phyloP scores from a whole-genome alignment of 78 protist species.

The Acrasis kona region DNA sequence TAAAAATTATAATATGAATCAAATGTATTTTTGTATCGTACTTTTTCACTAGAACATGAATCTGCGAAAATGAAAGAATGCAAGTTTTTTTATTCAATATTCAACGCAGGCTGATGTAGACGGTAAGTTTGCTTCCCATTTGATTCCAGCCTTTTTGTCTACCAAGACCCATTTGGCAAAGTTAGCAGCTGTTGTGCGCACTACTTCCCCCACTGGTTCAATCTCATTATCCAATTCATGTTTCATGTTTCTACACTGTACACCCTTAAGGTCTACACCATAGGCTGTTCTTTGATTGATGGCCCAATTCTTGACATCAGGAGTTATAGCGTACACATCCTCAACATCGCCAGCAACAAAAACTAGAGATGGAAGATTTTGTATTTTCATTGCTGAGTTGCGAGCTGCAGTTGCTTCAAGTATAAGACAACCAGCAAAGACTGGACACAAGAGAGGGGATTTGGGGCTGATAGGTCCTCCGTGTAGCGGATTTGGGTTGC shows the following conservation, averaged over 20 bases:
- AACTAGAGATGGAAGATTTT: too few species aligned
- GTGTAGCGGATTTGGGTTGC: neutral
- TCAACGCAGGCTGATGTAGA: too few species aligned
- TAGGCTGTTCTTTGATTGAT: neutral
- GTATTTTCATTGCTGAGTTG: neutral
- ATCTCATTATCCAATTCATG: neutral
- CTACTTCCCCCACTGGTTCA: neutral
- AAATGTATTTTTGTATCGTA: too few species aligned
- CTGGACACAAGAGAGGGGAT: neutral
- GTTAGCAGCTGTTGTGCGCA: neutral
- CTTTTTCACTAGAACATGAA: too few species aligned
- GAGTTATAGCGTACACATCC: neutral
- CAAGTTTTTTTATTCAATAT: too few species aligned
- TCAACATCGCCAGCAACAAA: neutral
- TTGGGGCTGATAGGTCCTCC: neutral
- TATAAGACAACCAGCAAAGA: neutral
- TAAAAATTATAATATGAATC: too few species aligned
- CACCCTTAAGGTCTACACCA: neutral
- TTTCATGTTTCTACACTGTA: neutral
- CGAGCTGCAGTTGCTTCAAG: neutral
- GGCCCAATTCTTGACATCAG: neutral
- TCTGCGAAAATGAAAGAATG: too few species aligned
- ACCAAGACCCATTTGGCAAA: too few species aligned
- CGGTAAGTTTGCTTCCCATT: too few species aligned
- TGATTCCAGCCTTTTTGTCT: too few species aligned